Conservation (phyloP, 805 yeast species). For the Metschnikowia santaceciliae region DNA sequence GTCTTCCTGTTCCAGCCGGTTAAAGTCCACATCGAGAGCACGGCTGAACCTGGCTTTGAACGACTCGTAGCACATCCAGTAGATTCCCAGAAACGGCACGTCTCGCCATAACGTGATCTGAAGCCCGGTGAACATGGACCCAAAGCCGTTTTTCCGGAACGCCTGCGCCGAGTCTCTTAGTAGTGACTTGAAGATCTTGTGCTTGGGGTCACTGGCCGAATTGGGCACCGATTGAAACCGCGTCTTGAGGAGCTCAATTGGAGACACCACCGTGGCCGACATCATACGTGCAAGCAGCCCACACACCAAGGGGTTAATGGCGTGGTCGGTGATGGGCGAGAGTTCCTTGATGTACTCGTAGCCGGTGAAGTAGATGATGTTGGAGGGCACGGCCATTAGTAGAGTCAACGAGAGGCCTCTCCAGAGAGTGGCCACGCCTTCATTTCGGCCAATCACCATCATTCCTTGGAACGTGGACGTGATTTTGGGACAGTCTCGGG, state of each 20-base stretch:
- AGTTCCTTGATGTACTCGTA: constrained; percentile 80
- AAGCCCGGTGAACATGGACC: constrained; percentile 76
- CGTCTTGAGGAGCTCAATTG: constrained; percentile 83
- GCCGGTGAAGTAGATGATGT: constrained; percentile 90
- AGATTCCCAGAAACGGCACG: constrained; percentile 93
- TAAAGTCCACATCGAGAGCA: constrained; percentile 23
- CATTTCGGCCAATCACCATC: constrained; percentile 57
- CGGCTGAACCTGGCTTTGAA: constrained; percentile 28
- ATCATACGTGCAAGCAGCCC: constrained; percentile 80
- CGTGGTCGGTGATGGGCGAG: constrained; percentile 43
- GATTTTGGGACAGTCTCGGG: constrained; percentile 44
- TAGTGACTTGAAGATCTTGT: constrained; percentile 42
- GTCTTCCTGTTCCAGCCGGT: constrained; percentile 20
- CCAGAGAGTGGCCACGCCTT: constrained; percentile 80
- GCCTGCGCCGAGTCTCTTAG: constrained; percentile 51
- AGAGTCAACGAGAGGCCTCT: constrained; percentile 82
- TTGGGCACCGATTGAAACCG: constrained; percentile 85
- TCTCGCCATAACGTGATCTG: constrained; percentile 92
- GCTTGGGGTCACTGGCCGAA: constrained; percentile 5
- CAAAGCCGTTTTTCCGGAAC: constrained; percentile 52
- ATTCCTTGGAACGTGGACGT: constrained; percentile 77
- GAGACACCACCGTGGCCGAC: constrained; percentile 83
- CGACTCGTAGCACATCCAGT: constrained; percentile 83
- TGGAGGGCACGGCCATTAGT: constrained; percentile 87
- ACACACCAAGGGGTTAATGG: constrained; percentile 76